Conservation (phyloP, 2,329 filamentous ascomycete species). For the Fusarium nodosum region DNA sequence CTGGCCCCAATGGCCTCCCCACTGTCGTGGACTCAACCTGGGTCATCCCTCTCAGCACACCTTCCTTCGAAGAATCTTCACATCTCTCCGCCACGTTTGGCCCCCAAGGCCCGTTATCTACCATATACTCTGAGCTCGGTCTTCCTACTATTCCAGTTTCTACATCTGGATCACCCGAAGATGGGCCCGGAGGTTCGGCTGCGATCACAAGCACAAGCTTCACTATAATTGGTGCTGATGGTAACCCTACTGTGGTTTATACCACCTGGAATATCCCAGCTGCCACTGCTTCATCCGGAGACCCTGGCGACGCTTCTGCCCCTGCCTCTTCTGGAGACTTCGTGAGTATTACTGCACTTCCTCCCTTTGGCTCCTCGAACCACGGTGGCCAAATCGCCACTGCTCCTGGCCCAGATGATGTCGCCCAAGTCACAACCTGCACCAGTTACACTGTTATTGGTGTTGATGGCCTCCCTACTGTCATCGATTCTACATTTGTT, state of each 20-base stretch:
- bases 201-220: slow-evolving; percentile 41
- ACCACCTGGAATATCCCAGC: slow-evolving; percentile 40
- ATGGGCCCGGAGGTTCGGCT: slow-evolving; percentile 25
- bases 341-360: slow-evolving; percentile 18
- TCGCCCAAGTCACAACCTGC: slow-evolving; percentile 46
- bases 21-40: slow-evolving; percentile 55
- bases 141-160: slow-evolving; percentile 29
- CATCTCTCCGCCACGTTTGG: slow-evolving; percentile 28
- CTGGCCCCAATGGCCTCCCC: slow-evolving; percentile 52
- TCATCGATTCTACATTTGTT: slow-evolving; percentile 53
- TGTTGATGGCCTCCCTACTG: slow-evolving; percentile 46
- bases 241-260: slow-evolving; percentile 41
- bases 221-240: slow-evolving; percentile 43
- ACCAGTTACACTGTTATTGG: slow-evolving; percentile 51
- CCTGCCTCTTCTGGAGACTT: slow-evolving; percentile 19
- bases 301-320: slow-evolving; percentile 12
- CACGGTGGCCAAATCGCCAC: slow-evolving; percentile 2
- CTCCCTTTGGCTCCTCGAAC: slow-evolving; percentile 20
- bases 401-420: slow-evolving; percentile 4
- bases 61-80: slow-evolving; percentile 28
- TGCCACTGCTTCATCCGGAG: slow-evolving; percentile 15
- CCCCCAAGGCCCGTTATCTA: slow-evolving; percentile 32
- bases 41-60: slow-evolving; percentile 45
- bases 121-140: slow-evolving; percentile 34
- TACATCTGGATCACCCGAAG: slow-evolving; percentile 28